Percentiles rank a stretch among this genome's conserved stretches.
phyloP scores from a whole-genome alignment of 2,329 filamentous ascomycete genomes.

The Arthrinium phaeospermum region DNA sequence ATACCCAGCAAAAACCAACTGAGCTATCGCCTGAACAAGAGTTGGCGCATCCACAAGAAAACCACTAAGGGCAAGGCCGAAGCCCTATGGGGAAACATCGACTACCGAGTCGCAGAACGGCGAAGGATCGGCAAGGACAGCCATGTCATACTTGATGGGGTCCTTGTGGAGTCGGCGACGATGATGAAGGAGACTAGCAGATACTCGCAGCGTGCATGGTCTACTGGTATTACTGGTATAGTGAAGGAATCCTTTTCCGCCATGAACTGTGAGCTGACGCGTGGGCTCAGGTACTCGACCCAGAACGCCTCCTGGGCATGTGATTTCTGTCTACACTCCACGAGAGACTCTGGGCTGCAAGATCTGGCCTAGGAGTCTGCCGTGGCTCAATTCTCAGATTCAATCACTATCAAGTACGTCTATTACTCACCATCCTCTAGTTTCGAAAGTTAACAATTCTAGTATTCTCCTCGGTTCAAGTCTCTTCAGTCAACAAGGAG shows the following conservation, averaged over 20 bases:
- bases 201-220: background rate
- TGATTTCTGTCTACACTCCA: conserved; percentile 2
- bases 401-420: background rate
- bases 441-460: background rate
- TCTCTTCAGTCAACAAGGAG: background rate
- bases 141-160: background rate
- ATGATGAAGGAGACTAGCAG: background rate
- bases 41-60: background rate
- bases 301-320: background rate
- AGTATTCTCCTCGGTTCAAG: background rate
- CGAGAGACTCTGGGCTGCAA: background rate
- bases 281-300: background rate
- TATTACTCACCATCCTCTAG: no score
- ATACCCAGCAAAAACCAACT: background rate
- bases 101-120: background rate
- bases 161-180: background rate
- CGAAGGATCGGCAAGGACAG: background rate
- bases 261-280: background rate
- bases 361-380: background rate
- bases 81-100: background rate
- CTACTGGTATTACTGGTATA: background rate
- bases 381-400: background rate
- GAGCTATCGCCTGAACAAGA: background rate
- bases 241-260: background rate
- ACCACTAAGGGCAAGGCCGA: background rate